Evolutionary conservation across 129 eudicot genomes (phyloP).

Genomic region (Escallonia rubra): DNA sequence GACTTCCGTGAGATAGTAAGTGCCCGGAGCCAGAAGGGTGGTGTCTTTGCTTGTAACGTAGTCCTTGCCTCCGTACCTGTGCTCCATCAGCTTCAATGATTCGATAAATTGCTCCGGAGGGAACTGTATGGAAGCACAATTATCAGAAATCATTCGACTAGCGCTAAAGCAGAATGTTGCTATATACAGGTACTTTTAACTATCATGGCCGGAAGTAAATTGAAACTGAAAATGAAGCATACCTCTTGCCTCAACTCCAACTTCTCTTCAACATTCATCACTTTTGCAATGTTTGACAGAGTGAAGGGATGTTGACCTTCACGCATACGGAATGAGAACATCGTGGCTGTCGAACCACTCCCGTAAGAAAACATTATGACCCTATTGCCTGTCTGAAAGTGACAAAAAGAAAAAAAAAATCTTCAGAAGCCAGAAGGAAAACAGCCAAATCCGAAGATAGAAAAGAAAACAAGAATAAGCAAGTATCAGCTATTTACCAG

Average conservation of each 20-base stretch:
- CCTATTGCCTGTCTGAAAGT: slow-evolving; percentile 66
- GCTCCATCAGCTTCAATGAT: slow-evolving; percentile 82
- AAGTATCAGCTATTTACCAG: slow-evolving; percentile 39
- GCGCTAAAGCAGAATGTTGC: too few relatives aligned
- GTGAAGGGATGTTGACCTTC: slow-evolving; percentile 91
- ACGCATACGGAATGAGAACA: slow-evolving; percentile 67
- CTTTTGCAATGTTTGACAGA: slow-evolving; percentile 64
- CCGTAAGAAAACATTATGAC: slow-evolving; percentile 92
- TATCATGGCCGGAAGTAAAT: background rate
- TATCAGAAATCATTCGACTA: background rate
- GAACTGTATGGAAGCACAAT: slow-evolving; percentile 37
- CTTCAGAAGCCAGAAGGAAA: too few relatives aligned
- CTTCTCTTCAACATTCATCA: slow-evolving; percentile 76
- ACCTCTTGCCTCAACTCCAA: slow-evolving; percentile 95
- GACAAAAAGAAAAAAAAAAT: background rate
- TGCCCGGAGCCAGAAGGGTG: slow-evolving; percentile 76
- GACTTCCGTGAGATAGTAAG: slow-evolving; percentile 81
- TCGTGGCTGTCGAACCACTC: slow-evolving; percentile 84
- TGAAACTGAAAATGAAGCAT: slow-evolving; percentile 6
- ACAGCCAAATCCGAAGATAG: too few relatives aligned
- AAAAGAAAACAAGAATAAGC: background rate
- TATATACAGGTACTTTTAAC: background rate
- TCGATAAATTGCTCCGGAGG: slow-evolving; percentile 89
- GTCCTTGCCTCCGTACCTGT: slow-evolving; percentile 87
- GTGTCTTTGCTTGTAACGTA: slow-evolving; percentile 77